phyloP scores from a whole-genome alignment of 805 yeast genomes.

The Yamadazyma olivae region DNA sequence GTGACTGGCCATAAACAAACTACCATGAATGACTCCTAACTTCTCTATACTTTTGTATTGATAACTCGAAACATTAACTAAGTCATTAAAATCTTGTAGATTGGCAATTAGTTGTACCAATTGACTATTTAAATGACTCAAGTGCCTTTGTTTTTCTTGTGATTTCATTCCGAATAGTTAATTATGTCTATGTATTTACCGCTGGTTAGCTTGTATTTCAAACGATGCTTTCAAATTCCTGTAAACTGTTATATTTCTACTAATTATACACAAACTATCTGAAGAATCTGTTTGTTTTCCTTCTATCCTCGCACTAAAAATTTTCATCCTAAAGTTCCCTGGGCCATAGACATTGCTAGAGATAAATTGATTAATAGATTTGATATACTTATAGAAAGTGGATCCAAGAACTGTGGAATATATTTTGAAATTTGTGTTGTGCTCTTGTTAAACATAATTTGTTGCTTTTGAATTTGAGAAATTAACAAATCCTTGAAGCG shows the following conservation, averaged over 20 bases:
- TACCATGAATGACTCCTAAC: conserved; percentile 56
- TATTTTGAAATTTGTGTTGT: no score
- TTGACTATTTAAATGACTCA: conserved; percentile 34
- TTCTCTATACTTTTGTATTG: conserved; percentile 52
- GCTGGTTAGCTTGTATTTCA: no score
- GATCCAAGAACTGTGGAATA: no score
- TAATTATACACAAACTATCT: no score
- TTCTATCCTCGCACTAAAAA: neutral
- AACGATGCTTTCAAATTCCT: no score
- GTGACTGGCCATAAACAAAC: conserved; percentile 45
- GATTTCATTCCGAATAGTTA: neutral
- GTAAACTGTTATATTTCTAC: no score
- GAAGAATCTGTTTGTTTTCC: neutral
- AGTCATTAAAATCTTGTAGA: conserved; percentile 48
- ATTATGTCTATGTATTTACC: no score
- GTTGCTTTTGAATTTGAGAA: no score
- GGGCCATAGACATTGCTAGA: neutral
- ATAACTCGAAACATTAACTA: conserved; percentile 47
- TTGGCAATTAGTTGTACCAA: conserved; percentile 50
- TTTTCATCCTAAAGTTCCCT: neutral
- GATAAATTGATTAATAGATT: no score
- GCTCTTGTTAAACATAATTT: no score
- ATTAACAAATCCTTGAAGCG: no score
- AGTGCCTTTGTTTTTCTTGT: conserved; percentile 26
- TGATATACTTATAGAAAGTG: no score